Conservation (phyloP, 768 basidiomycete species). For the Hydnomerulius pinastri region DNA sequence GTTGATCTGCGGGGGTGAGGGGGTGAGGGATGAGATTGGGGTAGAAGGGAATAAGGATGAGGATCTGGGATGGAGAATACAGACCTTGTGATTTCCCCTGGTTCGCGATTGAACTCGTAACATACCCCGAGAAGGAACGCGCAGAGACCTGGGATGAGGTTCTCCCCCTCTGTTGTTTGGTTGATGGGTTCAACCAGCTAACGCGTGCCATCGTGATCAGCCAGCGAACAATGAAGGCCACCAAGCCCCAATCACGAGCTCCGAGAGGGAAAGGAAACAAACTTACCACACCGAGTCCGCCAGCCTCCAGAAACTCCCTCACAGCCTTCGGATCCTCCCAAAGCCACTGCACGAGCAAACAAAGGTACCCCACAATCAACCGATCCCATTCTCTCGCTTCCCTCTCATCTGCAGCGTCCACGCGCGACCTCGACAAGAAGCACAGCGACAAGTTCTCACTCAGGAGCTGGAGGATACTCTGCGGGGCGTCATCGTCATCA, state of each 20-base stretch:
- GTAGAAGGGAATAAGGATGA: not conserved
- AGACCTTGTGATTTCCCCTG: conserved; percentile 92
- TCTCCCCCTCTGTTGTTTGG: conserved; percentile 83
- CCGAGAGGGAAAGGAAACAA: not conserved
- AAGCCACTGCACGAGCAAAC: conserved; percentile 86
- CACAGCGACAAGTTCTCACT: conserved; percentile 90
- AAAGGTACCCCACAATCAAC: conserved; percentile 82
- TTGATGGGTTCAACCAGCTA: conserved; percentile 96
- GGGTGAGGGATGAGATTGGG: not conserved
- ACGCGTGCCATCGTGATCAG: not conserved
- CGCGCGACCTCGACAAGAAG: conserved; percentile 70
- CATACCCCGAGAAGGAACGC: conserved; percentile 91
- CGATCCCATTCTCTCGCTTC: conserved; percentile 91
- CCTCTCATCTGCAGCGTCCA: conserved; percentile 49
- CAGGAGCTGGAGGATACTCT: conserved; percentile 79
- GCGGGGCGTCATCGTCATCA: conserved; percentile 64
- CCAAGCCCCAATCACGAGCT: not conserved
- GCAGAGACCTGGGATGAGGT: conserved; percentile 85
- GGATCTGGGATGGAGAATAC: conserved; percentile 28
- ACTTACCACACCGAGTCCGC: conserved; percentile 88
- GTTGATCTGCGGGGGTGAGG: conserved; percentile 58
- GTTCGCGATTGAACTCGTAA: conserved; percentile 96
- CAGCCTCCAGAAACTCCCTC: conserved; percentile 85
- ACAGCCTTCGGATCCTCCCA: conserved; percentile 95
- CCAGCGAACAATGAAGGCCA: not conserved